A percentile compares a stretch with the other conserved stretches of the same genome.
phyloP scores from a whole-genome alignment of 768 basidiomycete genomes.

The Pisolithus sp. region DNA sequence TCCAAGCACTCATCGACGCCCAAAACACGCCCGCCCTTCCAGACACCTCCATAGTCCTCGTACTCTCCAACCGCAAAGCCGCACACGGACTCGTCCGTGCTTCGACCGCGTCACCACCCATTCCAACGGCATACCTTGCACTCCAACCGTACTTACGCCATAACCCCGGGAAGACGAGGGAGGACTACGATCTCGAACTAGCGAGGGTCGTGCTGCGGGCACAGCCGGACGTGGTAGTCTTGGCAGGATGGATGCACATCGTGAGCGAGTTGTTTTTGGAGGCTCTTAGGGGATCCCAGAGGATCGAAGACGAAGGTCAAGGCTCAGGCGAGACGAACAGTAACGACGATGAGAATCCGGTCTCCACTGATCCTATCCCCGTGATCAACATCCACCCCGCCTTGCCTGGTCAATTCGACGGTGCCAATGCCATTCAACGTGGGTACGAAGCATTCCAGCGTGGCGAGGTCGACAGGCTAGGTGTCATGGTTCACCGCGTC shows the following conservation, averaged over 20 bases:
- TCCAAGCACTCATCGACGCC: conserved; percentile 94
- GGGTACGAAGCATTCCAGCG: conserved; percentile 84
- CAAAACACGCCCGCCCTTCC: conserved; percentile 69
- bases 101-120: conserved; percentile 57
- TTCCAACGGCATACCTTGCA: conserved; percentile 76
- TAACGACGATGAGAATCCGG: conserved; percentile 29
- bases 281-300: conserved; percentile 40
- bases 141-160: conserved; percentile 79
- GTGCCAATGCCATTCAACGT: conserved; percentile 83
- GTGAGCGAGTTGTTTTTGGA: conserved; percentile 77
- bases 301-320: conserved; percentile 15
- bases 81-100: conserved; percentile 90
- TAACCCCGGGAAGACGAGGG: conserved; percentile 63
- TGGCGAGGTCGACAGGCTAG: conserved; percentile 72
- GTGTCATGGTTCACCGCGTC: conserved; percentile 92
- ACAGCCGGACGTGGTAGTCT: conserved; percentile 78
- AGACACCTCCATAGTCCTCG: conserved; percentile 63
- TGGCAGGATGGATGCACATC: conserved; percentile 99
- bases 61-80: conserved; percentile 87
- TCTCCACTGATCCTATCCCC: conserved; percentile 42
- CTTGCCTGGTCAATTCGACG: conserved; percentile 93
- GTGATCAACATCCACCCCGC: conserved; percentile 98
- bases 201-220: conserved; percentile 58
- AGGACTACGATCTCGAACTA: conserved; percentile 82
- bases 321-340: not conserved